Percentiles rank a stretch among this genome's conserved stretches.
Conservation (phyloP, 2,329 filamentous ascomycete genomes). For the Colletotrichum gigasporum region DNA sequence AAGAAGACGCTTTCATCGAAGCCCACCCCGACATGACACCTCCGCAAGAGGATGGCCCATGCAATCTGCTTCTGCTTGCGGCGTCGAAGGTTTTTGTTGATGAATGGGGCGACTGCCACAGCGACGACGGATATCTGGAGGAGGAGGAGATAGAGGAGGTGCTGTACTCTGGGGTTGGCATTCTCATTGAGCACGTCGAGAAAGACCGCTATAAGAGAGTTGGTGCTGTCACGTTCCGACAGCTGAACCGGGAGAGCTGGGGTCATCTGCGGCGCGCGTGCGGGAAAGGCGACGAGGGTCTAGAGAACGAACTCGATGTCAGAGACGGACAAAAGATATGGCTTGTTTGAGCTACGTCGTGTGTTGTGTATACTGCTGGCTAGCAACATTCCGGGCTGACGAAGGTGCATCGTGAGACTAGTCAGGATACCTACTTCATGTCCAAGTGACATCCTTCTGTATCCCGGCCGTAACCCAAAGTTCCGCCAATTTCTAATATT, state of each 20-base stretch:
- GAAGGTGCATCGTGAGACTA: too few species aligned
- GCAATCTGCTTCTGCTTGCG: neutral
- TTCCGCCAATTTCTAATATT: too few species aligned
- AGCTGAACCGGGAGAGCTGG: neutral
- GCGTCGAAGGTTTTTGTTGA: neutral
- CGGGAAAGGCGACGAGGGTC: neutral
- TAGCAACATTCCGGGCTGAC: too few species aligned
- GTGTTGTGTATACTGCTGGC: too few species aligned
- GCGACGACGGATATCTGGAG: neutral
- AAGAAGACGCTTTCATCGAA: neutral
- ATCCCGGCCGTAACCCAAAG: too few species aligned
- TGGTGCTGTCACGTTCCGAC: constrained; percentile 1
- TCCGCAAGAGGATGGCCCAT: neutral
- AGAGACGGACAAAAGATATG: neutral
- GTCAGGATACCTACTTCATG: too few species aligned
- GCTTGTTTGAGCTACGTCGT: too few species aligned
- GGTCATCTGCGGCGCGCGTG: neutral
- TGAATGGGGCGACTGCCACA: neutral
- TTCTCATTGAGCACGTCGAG: neutral
- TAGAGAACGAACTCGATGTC: neutral
- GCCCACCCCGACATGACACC: neutral
- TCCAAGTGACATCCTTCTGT: too few species aligned
- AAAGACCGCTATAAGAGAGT: neutral
- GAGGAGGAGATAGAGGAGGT: neutral
- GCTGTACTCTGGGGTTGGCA: neutral